Conservation (phyloP, 2,329 filamentous ascomycete genomes). For the Davidsoniella eucalypti region DNA sequence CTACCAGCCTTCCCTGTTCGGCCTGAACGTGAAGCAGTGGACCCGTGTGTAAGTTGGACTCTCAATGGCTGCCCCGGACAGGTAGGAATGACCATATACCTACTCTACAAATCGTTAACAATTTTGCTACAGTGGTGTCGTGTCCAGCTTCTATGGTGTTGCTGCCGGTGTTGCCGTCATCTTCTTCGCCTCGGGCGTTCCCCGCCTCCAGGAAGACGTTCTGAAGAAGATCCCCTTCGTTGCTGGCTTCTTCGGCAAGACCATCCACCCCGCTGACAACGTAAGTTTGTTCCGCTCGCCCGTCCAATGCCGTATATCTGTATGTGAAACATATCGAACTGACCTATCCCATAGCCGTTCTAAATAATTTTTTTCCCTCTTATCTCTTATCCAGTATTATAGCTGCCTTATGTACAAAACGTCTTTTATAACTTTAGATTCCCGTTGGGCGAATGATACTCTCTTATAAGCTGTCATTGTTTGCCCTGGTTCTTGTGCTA, state of each 20-base stretch:
- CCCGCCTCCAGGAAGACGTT: constrained; percentile 41
- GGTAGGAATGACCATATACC: no score
- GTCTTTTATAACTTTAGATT: constrained; percentile 3
- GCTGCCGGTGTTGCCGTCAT: constrained; percentile 41
- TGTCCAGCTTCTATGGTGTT: constrained; percentile 37
- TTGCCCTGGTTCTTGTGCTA: no score
- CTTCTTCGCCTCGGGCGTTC: constrained; percentile 45
- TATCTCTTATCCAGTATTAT: not conserved
- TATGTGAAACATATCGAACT: not conserved
- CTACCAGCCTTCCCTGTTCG: constrained; percentile 37
- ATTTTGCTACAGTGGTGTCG: constrained; percentile 29
- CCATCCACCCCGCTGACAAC: constrained; percentile 13
- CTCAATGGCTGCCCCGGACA: no score
- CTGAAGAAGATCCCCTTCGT: constrained; percentile 29
- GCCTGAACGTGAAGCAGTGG: constrained; percentile 33
- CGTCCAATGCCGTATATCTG: not conserved
- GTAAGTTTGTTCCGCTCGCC: constrained; percentile 5
- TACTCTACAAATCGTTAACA: not conserved
- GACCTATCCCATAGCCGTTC: constrained; percentile 7
- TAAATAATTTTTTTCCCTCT: constrained; percentile 15
- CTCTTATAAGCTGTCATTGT: no score
- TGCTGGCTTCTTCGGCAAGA: constrained; percentile 1
- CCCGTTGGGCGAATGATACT: not conserved
- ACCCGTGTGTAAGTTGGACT: constrained; percentile 28
- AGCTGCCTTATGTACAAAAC: constrained; percentile 9